Evolutionary conservation across 208 protist species (phyloP).

Genomic region (Acanthamoeba healyi): DNA sequence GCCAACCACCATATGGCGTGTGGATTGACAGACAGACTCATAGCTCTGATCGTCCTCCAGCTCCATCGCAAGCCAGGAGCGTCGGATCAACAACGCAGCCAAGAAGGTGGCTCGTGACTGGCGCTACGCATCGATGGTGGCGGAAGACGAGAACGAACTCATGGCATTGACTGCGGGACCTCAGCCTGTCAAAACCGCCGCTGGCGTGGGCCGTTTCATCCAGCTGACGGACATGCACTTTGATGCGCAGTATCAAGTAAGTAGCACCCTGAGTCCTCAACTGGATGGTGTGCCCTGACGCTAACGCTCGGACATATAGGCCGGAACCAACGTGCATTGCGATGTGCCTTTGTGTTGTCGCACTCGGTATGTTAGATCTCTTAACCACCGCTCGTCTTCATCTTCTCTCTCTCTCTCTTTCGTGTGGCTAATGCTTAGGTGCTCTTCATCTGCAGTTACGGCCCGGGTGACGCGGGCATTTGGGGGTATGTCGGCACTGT

Average conservation of each 20-base stretch:
- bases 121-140: not conserved
- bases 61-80: not conserved
- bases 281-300: not conserved
- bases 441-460: not conserved
- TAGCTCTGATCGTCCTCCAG: not conserved
- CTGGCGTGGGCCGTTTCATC: conserved; percentile 25
- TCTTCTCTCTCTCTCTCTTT: not conserved
- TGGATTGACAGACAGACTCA: not conserved
- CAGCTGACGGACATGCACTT: conserved; percentile 62
- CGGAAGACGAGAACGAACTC: not conserved
- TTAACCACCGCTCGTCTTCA: not conserved
- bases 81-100: not conserved
- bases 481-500: conserved; percentile 13
- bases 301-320: too few relatives aligned
- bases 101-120: not conserved
- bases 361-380: not conserved
- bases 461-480: conserved; percentile 6
- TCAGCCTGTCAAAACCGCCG: not conserved
- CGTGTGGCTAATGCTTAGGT: not conserved
- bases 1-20: not conserved
- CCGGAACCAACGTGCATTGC: conserved; percentile 47
- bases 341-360: conserved; percentile 30
- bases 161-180: not conserved
- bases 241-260: conserved; percentile 27
- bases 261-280: too few relatives aligned